Evolutionary conservation across 805 yeast species (phyloP).

Genomic region (Dipodascopsis tothii): DNA sequence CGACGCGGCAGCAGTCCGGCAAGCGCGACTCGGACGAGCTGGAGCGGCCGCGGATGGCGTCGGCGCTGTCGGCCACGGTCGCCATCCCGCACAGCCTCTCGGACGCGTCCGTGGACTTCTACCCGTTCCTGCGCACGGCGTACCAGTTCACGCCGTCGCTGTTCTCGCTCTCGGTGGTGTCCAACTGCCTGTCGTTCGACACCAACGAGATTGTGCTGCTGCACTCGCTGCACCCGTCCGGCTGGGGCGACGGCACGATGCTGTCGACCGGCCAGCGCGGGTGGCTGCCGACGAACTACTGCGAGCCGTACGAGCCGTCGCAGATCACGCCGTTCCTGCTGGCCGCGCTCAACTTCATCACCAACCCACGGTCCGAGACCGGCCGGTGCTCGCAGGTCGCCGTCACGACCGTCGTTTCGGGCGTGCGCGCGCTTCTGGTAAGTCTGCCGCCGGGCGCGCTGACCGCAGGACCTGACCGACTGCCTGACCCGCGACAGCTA

Average conservation of each 20-base stretch:
- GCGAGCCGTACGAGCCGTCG: conserved; percentile 33
- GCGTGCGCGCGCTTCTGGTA: conserved; percentile 32
- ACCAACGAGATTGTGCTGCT: conserved; percentile 33
- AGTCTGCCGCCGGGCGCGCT: neutral
- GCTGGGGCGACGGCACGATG: conserved; percentile 40
- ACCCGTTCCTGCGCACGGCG: neutral
- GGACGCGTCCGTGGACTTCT: neutral
- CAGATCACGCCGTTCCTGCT: conserved; percentile 33
- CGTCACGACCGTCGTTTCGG: conserved; percentile 34
- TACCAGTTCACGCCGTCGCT: neutral
- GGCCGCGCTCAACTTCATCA: conserved; percentile 32
- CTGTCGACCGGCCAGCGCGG: conserved; percentile 34
- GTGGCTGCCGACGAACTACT: conserved; percentile 39
- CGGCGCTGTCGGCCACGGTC: no score
- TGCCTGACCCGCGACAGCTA: conserved; percentile 32
- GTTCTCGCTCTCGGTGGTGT: neutral
- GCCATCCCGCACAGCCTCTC: no score
- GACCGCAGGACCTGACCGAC: conserved; percentile 29
- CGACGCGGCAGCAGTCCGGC: no score
- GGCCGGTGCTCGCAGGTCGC: conserved; percentile 31
- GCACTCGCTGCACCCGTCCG: conserved; percentile 36
- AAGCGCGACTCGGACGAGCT: no score
- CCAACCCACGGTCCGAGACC: conserved; percentile 25
- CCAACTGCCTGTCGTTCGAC: conserved; percentile 16
- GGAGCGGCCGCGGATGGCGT: no score